Evolutionary conservation across 2,329 filamentous ascomycete species (phyloP), one percentile per base, ranked within the genome.

Genomic region (Aspergillus sp.): DNA sequence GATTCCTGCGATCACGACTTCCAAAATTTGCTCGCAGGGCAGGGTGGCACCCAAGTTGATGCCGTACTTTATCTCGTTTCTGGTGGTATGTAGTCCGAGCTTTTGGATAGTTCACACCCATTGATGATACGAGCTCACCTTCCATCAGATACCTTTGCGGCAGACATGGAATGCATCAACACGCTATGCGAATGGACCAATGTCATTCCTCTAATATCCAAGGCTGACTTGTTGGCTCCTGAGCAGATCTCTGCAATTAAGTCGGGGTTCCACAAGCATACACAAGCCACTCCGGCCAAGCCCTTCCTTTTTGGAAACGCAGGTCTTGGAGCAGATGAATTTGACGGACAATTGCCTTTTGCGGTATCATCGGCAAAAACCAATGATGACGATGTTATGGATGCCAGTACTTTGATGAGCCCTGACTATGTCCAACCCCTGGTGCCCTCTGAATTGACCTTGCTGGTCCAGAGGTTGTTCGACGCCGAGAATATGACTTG

Each of bases 341-440:
- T 69, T 9, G 65, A 66, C n/a, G 69, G 75, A 1, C 73, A 74
- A 12, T 79, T 79, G 60, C 86, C 89, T 2, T 96, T 91, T 71
- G 87, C 91, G 0, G 84, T 97, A 19, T 97, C 94, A 1, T 95
- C 90, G 19, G 85, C 85, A 12, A 81, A 85, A 23, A 86, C 84
- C 1, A 85, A 85, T 21, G 92, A 97, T 69, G 80, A 87, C 62
- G 91, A 97, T 41, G 87, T 84, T 47, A 96, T 98, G 89, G 94
- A 98, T 73, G 94, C 93, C 17, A 97, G 92, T 69, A 81, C 96
- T 0, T 83, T 98, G 17, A 98, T 98, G 94, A 92, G 89, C 58
- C 89, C 93, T 1, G 91, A 95, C 69, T 98, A 97, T 72, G 81
- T 95, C 13, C 89, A 91, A 63, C 94, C 94, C 1, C 81, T 97